Percentiles rank a stretch among this genome's conserved stretches.
Evolutionary conservation across 192 early-diverging fungal genomes (phyloP).

Genomic region (Ramicandelaber brevisporus): DNA sequence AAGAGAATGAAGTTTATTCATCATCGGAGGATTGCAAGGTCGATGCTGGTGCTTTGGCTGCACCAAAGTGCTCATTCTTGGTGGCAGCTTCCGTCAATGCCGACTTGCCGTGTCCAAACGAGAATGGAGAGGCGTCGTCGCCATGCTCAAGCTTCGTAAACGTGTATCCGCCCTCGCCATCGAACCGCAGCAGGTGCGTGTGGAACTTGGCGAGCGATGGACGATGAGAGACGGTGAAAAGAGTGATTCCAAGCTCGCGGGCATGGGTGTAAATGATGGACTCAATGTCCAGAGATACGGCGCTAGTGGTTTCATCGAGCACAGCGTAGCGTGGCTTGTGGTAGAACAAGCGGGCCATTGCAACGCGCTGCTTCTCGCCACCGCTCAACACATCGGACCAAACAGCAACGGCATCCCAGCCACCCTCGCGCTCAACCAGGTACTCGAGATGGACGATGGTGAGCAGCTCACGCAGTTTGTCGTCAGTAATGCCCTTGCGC

Average conservation of each 20-base stretch:
- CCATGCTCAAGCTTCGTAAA: conserved; percentile 59
- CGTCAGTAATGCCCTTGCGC: conserved; percentile 33
- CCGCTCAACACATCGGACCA: conserved; percentile 65
- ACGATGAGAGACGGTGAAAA: conserved; percentile 70
- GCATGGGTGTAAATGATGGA: conserved; percentile 48
- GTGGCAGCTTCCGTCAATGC: too few species aligned
- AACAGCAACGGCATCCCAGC: conserved; percentile 49
- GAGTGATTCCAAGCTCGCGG: conserved; percentile 40
- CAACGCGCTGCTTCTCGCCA: conserved; percentile 66
- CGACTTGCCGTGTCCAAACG: conserved; percentile 3
- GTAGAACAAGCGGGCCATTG: conserved; percentile 80
- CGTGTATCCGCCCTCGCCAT: conserved; percentile 71
- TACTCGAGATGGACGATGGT: conserved; percentile 41
- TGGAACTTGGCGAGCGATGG: conserved; percentile 76
- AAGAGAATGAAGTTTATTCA: too few species aligned
- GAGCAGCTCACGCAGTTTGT: conserved; percentile 44
- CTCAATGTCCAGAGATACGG: conserved; percentile 67
- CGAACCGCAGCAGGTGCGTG: conserved; percentile 61
- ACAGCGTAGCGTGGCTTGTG: conserved; percentile 72
- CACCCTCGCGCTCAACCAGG: conserved; percentile 55
- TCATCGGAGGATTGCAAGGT: too few species aligned
- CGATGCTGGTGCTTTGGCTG: too few species aligned
- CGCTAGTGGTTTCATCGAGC: conserved; percentile 54
- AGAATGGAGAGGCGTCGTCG: conserved; percentile 6
- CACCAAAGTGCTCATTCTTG: too few species aligned